Evolutionary conservation across 2,329 filamentous ascomycete species (phyloP).

Genomic region (Didymella keratinophila): DNA sequence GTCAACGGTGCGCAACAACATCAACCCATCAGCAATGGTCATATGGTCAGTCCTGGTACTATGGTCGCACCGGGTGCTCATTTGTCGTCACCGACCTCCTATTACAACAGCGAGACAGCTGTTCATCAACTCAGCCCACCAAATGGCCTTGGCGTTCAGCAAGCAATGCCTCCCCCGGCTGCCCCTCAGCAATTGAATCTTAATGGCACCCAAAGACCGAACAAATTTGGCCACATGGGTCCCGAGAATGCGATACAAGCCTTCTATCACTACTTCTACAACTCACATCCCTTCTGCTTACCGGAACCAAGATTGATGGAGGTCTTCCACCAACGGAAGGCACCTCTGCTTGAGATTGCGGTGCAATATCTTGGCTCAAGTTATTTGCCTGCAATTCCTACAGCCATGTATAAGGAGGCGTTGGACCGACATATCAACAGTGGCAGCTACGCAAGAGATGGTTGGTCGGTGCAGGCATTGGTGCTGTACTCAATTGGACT

Average conservation of each 20-base stretch:
- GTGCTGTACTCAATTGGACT: conserved; percentile 79
- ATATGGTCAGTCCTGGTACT: conserved; percentile 18
- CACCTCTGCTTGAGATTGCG: conserved; percentile 60
- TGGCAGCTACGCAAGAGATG: conserved; percentile 45
- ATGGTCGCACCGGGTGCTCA: conserved; percentile 29
- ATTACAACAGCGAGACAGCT: conserved; percentile 38
- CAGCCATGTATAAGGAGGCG: conserved; percentile 55
- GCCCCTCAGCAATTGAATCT: conserved; percentile 40
- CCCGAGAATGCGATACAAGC: conserved; percentile 43
- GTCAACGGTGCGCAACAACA: conserved; percentile 32
- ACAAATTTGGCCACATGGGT: conserved; percentile 39
- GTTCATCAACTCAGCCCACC: conserved; percentile 38
- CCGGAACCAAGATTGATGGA: conserved; percentile 54
- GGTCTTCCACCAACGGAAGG: conserved; percentile 51
- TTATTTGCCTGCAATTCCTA: conserved; percentile 57
- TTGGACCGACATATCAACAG: conserved; percentile 43
- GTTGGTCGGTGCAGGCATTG: conserved; percentile 77
- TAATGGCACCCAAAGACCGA: conserved; percentile 42
- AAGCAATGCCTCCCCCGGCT: conserved; percentile 30
- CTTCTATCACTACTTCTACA: conserved; percentile 61
- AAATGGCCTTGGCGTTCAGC: conserved; percentile 30
- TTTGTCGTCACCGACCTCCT: conserved; percentile 43
- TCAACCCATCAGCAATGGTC: conserved; percentile 31
- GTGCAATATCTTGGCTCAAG: conserved; percentile 65
- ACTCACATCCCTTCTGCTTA: conserved; percentile 64